Percentiles rank a stretch among this genome's conserved stretches.
phyloP scores from a whole-genome alignment of 805 yeast species.

The Brettanomyces custersianus region DNA sequence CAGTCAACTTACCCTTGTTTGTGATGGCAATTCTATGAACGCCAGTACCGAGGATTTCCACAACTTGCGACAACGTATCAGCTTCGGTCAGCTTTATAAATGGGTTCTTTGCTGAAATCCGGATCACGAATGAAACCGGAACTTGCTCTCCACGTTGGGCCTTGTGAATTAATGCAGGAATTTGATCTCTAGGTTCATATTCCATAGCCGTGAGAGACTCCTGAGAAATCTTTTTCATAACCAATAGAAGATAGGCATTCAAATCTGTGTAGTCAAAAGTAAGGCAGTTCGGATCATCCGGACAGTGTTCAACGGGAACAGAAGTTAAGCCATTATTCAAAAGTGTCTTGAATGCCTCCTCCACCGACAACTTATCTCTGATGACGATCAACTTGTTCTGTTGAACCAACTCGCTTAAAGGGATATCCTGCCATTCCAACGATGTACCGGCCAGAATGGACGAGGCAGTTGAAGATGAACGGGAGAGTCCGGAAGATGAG shows the following conservation, averaged over 20 bases:
- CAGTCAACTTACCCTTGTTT: conserved; percentile 51
- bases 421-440: conserved; percentile 66
- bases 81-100: conserved; percentile 67
- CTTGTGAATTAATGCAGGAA: conserved; percentile 36
- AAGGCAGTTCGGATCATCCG: conserved; percentile 56
- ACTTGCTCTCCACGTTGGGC: conserved; percentile 87
- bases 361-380: conserved; percentile 63
- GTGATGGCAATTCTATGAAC: conserved; percentile 86
- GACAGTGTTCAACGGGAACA: conserved; percentile 61
- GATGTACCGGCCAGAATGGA: conserved; percentile 21
- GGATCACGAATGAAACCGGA: conserved; percentile 82
- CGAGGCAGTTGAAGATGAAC: conserved; percentile 29
- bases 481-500: conserved; percentile 21
- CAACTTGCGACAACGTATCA: conserved; percentile 63
- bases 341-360: conserved; percentile 78
- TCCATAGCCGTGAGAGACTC: conserved; percentile 28
- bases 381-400: conserved; percentile 67
- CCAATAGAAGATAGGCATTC: conserved; percentile 76
- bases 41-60: conserved; percentile 87
- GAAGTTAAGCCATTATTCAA: conserved; percentile 69
- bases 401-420: conserved; percentile 67
- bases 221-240: conserved; percentile 57
- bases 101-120: conserved; percentile 80
- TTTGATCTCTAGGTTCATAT: conserved; percentile 28
- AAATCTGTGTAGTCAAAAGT: conserved; percentile 91